phyloP scores from a whole-genome alignment of 352 stramenopile species.

The Phytopythium vexans region DNA sequence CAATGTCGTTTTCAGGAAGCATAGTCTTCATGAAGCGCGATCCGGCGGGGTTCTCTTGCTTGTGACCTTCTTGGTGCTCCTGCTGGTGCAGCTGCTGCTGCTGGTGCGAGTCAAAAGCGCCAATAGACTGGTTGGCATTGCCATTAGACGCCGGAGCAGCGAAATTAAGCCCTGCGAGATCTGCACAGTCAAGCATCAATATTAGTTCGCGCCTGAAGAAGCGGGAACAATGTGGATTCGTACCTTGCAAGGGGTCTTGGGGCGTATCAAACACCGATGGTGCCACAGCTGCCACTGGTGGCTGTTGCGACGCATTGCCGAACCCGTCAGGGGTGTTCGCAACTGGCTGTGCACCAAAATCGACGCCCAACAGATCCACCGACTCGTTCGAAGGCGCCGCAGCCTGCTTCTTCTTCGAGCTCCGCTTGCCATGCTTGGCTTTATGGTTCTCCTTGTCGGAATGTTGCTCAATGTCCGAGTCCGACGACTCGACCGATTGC shows the following conservation, averaged over 20 bases:
- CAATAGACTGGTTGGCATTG: not conserved
- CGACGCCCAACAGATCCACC: slow-evolving; percentile 51
- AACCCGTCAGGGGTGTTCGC: too few species aligned
- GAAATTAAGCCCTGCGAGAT: slow-evolving; percentile 58
- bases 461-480: slow-evolving; percentile 11
- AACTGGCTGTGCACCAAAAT: slow-evolving; percentile 25
- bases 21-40: slow-evolving; percentile 42
- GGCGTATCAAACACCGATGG: slow-evolving; percentile 39
- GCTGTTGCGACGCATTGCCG: too few species aligned
- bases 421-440: slow-evolving; percentile 30
- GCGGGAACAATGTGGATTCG: too few species aligned
- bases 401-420: slow-evolving; percentile 15
- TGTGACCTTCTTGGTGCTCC: slow-evolving; percentile 3
- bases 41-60: not conserved
- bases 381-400: slow-evolving; percentile 12
- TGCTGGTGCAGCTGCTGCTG: slow-evolving; percentile 17
- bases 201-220: too few species aligned
- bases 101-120: slow-evolving; percentile 5
- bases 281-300: slow-evolving; percentile 9
- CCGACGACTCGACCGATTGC: slow-evolving; percentile 38
- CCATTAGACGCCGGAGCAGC: slow-evolving; percentile 10
- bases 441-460: slow-evolving; percentile 47
- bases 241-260: slow-evolving; percentile 35
- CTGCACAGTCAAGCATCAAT: too few species aligned
- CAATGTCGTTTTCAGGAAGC: slow-evolving; percentile 64